These are phyloP conservation scores for Blakeslea trispora DNA, from an alignment of 371 early-diverging fungal species.

Conservation along the genomic window DNA sequence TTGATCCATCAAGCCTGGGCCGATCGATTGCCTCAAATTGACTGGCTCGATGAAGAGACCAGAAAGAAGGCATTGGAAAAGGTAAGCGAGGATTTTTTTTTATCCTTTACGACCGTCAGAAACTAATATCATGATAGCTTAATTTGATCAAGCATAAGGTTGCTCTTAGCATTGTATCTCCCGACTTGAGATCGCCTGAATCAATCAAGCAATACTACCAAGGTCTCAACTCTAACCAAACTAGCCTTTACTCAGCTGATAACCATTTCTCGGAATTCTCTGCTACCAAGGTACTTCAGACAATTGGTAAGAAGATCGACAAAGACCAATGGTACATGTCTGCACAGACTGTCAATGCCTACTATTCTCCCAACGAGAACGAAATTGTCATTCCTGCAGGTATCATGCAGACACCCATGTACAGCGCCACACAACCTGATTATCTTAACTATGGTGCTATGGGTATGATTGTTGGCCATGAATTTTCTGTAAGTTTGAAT, in stretches of 20 bases:
- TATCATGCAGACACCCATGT: conserved; percentile 55
- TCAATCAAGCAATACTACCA: conserved; percentile 47
- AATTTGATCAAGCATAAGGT: conserved; percentile 46
- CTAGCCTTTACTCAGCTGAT: conserved; percentile 54
- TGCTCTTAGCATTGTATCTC: conserved; percentile 53
- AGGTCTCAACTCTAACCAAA: conserved; percentile 27
- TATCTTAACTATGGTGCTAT: conserved; percentile 64
- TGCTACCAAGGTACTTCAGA: conserved; percentile 21
- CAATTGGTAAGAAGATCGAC: conserved; percentile 36
- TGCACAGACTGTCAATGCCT: conserved; percentile 60
- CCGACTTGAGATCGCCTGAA: conserved; percentile 47
- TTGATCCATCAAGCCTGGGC: conserved; percentile 40
- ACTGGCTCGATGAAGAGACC: conserved; percentile 63
- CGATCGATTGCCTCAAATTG: conserved; percentile 38
- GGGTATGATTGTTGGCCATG: conserved; percentile 64
- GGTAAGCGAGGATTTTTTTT: too few relatives aligned
- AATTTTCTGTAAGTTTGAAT: conserved; percentile 51
- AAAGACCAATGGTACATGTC: conserved; percentile 45
- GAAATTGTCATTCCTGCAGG: conserved; percentile 62
- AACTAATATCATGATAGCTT: conserved; percentile 25
- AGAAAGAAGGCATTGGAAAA: conserved; percentile 53
- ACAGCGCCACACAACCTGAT: conserved; percentile 42
- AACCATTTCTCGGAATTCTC: conserved; percentile 34
- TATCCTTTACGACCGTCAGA: too few relatives aligned
- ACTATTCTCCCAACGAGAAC: conserved; percentile 22